phyloP scores from a whole-genome alignment of 495 filamentous ascomycete species.

The Podospora bellae-mahoneyi region DNA sequence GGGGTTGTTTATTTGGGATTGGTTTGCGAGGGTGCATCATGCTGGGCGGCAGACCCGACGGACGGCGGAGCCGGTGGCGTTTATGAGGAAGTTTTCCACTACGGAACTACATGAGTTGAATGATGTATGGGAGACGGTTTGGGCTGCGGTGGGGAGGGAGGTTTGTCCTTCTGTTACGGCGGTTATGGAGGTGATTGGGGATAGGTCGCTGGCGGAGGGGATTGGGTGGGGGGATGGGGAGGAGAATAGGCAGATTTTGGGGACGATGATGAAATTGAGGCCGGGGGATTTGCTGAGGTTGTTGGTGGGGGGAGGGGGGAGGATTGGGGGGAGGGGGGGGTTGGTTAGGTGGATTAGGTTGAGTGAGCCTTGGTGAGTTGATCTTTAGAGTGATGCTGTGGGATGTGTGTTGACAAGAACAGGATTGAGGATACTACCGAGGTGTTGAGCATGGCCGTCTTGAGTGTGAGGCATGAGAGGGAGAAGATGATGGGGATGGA shows the following conservation, averaged over 20 bases:
- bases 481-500: background rate
- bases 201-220: constrained; percentile 24
- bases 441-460: constrained; percentile 11
- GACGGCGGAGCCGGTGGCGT: constrained; percentile 18
- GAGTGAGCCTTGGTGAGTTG: constrained; percentile 21
- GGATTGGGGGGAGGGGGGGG: constrained; percentile 30
- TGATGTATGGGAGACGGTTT: constrained; percentile 34
- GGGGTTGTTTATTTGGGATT: constrained; percentile 69
- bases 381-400: background rate
- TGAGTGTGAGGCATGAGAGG: background rate
- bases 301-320: constrained; percentile 32
- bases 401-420: background rate
- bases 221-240: constrained; percentile 37
- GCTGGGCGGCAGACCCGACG: constrained; percentile 11
- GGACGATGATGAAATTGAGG: constrained; percentile 40
- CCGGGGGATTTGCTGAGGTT: constrained; percentile 37
- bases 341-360: constrained; percentile 24
- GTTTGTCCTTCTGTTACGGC: constrained; percentile 36
- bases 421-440: constrained; percentile 25
- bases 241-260: constrained; percentile 28
- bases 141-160: constrained; percentile 31
- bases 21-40: constrained; percentile 42
- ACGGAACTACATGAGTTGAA: constrained; percentile 35
- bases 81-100: constrained; percentile 35
- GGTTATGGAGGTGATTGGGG: constrained; percentile 24